Evolutionary conservation across 805 yeast species (phyloP), one percentile per base, ranked within the genome.

Genomic region (Hanseniaspora mollemarum): DNA sequence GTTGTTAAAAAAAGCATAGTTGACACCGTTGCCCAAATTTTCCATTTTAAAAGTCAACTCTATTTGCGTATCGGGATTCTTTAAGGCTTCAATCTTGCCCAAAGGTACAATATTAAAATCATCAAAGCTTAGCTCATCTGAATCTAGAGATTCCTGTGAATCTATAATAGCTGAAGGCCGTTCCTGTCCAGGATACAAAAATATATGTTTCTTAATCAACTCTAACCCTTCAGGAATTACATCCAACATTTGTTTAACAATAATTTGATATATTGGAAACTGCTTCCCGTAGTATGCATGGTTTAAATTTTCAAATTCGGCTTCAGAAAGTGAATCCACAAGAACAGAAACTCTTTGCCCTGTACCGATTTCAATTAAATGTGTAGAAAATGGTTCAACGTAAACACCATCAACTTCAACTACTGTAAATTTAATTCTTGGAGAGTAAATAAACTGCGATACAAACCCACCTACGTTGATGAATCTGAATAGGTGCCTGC

Each of bases 331-430:
- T 7, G 92, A 75, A 35, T 71, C 73, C 16, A 87, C 66, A 55
- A 86, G 66, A 1, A 85, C 81, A 36, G 85, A 72, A 61, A 82
- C 77, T 60, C 96, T 71, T 67, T 88, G 96, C 9, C 90, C 96
- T 19, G 83, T 87, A 0, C 90, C 73, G 35, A 83, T 59, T 59
- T 82, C 81, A 28, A 82, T 56, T 61, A 76, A 68, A 28, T 76
- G 72, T 4, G 81, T 74, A 1, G 64, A 68, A 43, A 70, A 68
- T 2, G 84, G 84, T 54, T 80, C 71, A 24, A 79, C 79, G 52
- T 71, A 78, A 18, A 78, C 74, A 50, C 94, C 92, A 61, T 83
- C 94, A 24, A 80, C 77, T 61, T 82, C 92, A 29, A 83, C 82
- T 31, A 83, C 72, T 13, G 77, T 76, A 59, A 83, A 67, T n/a